These are phyloP conservation scores for Trichaptum fuscoviolaceum DNA, from an alignment of 768 basidiomycete genomes.

Conservation along the genomic window DNA sequence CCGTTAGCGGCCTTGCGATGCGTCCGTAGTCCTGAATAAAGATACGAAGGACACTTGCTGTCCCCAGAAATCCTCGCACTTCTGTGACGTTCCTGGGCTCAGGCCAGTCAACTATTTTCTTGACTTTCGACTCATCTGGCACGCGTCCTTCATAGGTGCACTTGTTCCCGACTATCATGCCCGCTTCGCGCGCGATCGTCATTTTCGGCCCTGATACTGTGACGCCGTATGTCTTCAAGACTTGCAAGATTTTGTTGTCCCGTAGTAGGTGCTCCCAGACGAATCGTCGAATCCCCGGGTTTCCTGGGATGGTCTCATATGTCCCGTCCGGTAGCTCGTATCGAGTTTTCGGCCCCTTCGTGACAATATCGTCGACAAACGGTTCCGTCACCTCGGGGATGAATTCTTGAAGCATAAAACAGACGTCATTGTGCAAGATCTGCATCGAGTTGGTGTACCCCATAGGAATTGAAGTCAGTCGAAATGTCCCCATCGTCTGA, in stretches of 20 bases:
- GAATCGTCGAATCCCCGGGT: slow-evolving; percentile 30
- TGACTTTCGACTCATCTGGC: slow-evolving; percentile 22
- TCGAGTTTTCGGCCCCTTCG: slow-evolving; percentile 28
- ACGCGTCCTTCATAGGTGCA: slow-evolving; percentile 30
- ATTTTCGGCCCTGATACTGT: slow-evolving; percentile 35
- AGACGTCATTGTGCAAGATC: slow-evolving; percentile 36
- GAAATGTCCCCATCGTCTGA: slow-evolving; percentile 28
- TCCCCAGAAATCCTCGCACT: slow-evolving; percentile 23
- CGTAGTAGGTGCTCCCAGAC: slow-evolving; percentile 34
- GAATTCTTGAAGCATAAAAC: slow-evolving; percentile 31
- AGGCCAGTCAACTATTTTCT: slow-evolving; percentile 23
- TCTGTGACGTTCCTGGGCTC: slow-evolving; percentile 15
- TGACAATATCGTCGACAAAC: slow-evolving; percentile 35
- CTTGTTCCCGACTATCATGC: slow-evolving; percentile 31
- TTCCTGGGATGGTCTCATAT: slow-evolving; percentile 32
- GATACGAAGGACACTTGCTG: slow-evolving; percentile 14
- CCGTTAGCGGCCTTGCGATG: slow-evolving; percentile 14
- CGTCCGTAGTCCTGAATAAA: slow-evolving; percentile 21
- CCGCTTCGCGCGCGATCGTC: slow-evolving; percentile 21
- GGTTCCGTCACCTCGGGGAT: slow-evolving; percentile 32
- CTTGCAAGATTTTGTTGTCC: slow-evolving; percentile 32
- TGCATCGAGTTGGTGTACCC: slow-evolving; percentile 37
- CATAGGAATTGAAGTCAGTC: slow-evolving; percentile 31
- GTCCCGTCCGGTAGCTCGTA: slow-evolving; percentile 25
- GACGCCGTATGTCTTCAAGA: slow-evolving; percentile 29